Evolutionary conservation across 495 filamentous ascomycete species (phyloP).

Genomic region (Viridothelium virens): DNA sequence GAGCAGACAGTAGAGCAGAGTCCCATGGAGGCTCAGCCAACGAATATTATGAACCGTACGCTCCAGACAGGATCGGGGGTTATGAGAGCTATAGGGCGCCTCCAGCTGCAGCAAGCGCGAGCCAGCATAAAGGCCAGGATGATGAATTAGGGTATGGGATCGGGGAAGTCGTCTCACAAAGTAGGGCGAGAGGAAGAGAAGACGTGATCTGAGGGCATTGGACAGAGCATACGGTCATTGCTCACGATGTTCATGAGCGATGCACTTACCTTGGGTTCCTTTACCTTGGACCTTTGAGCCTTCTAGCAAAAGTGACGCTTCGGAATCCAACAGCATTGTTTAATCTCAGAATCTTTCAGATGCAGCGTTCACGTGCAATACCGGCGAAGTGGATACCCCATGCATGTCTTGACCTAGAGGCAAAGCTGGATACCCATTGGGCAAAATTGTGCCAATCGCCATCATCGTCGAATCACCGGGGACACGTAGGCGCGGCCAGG

Average conservation of each 20-base stretch:
- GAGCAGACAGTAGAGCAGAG: not conserved
- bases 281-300: not conserved
- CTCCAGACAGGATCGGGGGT: not conserved
- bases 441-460: slow-evolving; percentile 7
- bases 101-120: not conserved
- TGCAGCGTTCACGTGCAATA: not conserved
- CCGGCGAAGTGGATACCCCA: slow-evolving; percentile 6
- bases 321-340: too few species aligned
- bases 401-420: not conserved
- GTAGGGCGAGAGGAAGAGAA: not conserved
- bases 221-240: not conserved
- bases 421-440: not conserved
- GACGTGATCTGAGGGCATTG: not conserved
- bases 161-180: not conserved
- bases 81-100: slow-evolving; percentile 2
- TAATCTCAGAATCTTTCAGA: too few species aligned
- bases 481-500: slow-evolving; percentile 6
- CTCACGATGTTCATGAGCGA: not conserved
- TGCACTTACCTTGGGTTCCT: not conserved
- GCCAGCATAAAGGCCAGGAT: not conserved
- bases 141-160: not conserved
- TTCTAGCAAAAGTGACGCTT: too few species aligned
- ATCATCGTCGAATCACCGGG: not conserved
- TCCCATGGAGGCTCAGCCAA: not conserved
- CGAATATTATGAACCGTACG: not conserved